Evolutionary conservation across 345 rosid genomes (phyloP), one percentile per base, ranked within the genome.

Genomic region (Brassica carinata): DNA sequence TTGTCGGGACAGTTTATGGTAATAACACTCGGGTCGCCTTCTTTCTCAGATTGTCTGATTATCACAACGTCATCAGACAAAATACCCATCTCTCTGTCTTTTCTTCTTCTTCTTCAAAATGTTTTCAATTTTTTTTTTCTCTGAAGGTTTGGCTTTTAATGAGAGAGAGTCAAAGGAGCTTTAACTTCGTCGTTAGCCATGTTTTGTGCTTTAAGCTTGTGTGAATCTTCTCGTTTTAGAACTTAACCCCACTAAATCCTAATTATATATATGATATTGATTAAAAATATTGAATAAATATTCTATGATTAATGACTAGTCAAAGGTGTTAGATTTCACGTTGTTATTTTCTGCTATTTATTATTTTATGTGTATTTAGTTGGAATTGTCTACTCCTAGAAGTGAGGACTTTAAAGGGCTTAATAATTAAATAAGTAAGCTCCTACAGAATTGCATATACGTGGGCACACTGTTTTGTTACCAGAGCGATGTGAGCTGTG

Each of bases 1-100:
- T 96, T 96, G 85, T 96, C 99, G 5, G 98, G 99, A 84, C 99
- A 95, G 71, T 95, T 95, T 11, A 96, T 83, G 17, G 96, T 92
- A 53, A 96, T 88, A 33, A 90, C 88, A 84, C 81, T 86, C 2
- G 89, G 89, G 48, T 89, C 97, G 14, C 89, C 95, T 87, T 90
- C 93, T 79, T 86, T 88, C 77, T 90, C 99, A 0, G 99, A 62
- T 48, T 79, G 89, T 5, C 83, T 82, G 79, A 96, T 89, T 71
- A 90, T 86, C 86, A 96, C 98, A 1, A 89, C 97, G 76, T 96
- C 99, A 68, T 96, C 98, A 63, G 85, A 75, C 29, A 89, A 85
- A 66, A 91, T 83, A 65, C 99, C 98, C 99, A 96, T 95, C 61
- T 40, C 40, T 23, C 8, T 51, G 36, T 62, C 31, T 30, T 29